Conservation (phyloP, 208 protist species). For the Wallacemonas rigidus region DNA sequence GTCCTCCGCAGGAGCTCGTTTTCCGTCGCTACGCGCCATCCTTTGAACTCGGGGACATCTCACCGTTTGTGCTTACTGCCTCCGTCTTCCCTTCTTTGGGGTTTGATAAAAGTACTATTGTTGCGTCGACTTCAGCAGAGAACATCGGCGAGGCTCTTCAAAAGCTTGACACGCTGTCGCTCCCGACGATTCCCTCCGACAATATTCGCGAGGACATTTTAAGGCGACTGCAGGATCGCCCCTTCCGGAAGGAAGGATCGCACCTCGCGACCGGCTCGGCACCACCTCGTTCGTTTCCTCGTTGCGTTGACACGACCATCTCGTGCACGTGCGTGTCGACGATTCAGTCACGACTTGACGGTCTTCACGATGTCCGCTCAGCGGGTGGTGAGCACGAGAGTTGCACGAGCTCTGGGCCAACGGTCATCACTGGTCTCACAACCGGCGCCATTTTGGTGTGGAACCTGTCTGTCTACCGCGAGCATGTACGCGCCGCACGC, state of each 20-base stretch:
- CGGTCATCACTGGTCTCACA: slow-evolving; percentile 6
- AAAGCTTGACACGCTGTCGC: background rate
- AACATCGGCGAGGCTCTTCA: slow-evolving; percentile 1
- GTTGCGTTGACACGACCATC: slow-evolving; percentile 7
- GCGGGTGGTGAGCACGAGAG: background rate
- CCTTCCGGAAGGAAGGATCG: background rate
- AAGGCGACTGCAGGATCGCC: background rate
- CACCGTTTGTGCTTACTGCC: slow-evolving; percentile 18
- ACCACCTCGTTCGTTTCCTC: background rate
- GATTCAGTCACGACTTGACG: background rate
- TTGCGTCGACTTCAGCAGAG: background rate
- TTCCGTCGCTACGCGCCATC: slow-evolving; percentile 36
- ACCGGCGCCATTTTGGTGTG: slow-evolving; percentile 9
- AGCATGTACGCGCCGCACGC: background rate
- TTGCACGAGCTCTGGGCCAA: background rate
- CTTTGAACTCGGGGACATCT: slow-evolving; percentile 29
- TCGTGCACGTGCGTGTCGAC: background rate
- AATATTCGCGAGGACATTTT: slow-evolving; percentile 12
- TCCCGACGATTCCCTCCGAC: slow-evolving; percentile 5
- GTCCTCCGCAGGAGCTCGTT: slow-evolving; percentile 48
- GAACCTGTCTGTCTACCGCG: background rate
- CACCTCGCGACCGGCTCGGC: background rate
- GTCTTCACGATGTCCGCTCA: background rate
- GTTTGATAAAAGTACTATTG: background rate
- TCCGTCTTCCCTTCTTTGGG: slow-evolving; percentile 3